phyloP scores from a whole-genome alignment of 495 filamentous ascomycete genomes.

The Physcia stellaris region DNA sequence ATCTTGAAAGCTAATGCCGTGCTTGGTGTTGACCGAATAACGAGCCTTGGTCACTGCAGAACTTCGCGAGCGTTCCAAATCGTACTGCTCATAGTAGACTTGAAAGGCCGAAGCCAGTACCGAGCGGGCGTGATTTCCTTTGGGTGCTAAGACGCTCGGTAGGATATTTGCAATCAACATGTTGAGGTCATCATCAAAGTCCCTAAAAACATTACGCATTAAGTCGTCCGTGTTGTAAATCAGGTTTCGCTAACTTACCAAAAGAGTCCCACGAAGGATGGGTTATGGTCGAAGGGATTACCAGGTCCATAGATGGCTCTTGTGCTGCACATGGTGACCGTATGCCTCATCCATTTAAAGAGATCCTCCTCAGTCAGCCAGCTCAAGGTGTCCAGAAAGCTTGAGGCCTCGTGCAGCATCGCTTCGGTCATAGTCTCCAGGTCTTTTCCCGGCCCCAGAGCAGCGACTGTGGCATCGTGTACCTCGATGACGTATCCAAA shows the following conservation, averaged over 20 bases:
- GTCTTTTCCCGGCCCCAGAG: neutral
- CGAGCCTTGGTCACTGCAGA: conserved; percentile 7
- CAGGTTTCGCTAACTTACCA: neutral
- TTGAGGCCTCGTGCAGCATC: conserved; percentile 1
- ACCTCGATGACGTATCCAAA: neutral
- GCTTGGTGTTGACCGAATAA: conserved; percentile 4
- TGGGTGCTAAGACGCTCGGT: neutral
- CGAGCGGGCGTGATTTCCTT: conserved; percentile 1
- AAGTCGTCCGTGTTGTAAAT: too few relatives aligned
- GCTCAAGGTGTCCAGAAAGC: neutral
- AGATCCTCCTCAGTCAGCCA: conserved; percentile 2
- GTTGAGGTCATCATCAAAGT: conserved; percentile 5
- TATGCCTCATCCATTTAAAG: conserved; percentile 1
- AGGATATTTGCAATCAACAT: neutral
- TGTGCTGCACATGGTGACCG: conserved; percentile 2
- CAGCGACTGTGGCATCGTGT: neutral
- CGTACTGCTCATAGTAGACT: neutral
- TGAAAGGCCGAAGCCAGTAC: neutral
- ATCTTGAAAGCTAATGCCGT: conserved; percentile 5
- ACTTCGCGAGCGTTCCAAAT: neutral
- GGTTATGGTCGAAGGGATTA: neutral
- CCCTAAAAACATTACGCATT: too few relatives aligned
- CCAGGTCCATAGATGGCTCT: conserved; percentile 1
- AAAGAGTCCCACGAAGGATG: neutral
- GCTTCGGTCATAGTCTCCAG: conserved; percentile 1